A percentile compares a stretch with the other conserved stretches of the same genome.
Conservation (phyloP, 2,329 filamentous ascomycete species). For the Davidsoniella virescens region DNA sequence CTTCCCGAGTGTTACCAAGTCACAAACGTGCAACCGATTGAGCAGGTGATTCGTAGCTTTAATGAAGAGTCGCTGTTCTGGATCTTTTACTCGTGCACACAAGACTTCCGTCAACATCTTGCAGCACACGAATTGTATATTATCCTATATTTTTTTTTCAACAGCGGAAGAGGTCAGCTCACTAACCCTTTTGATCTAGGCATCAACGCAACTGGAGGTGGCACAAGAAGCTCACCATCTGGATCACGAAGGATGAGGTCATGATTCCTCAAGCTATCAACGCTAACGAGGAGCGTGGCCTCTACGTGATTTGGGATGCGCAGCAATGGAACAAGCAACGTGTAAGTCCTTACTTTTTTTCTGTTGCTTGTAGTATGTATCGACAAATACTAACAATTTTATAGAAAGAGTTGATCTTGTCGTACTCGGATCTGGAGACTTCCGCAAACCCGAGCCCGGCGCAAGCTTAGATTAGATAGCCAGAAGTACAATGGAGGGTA, state of each 20-base stretch:
- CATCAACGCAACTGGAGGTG: conserved; percentile 51
- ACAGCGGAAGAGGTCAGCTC: neutral
- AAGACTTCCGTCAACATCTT: conserved; percentile 45
- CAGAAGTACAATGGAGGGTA: too few species aligned
- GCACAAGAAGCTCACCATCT: conserved; percentile 50
- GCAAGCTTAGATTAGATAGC: neutral
- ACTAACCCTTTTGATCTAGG: conserved; percentile 21
- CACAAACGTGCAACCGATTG: conserved; percentile 47
- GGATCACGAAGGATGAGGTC: conserved; percentile 51
- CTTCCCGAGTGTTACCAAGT: conserved; percentile 52
- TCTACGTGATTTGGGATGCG: conserved; percentile 50
- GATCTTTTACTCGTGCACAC: conserved; percentile 53
- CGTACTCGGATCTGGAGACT: conserved; percentile 46
- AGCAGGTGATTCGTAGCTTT: conserved; percentile 49
- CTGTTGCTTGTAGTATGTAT: neutral
- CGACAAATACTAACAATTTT: conserved; percentile 4
- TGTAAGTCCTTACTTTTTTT: conserved; percentile 26
- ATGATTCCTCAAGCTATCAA: conserved; percentile 46
- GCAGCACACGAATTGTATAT: conserved; percentile 47
- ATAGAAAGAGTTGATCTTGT: conserved; percentile 43
- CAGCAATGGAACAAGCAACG: conserved; percentile 46
- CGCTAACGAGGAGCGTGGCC: conserved; percentile 44
- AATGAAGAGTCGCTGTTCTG: conserved; percentile 54
- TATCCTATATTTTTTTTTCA: neutral
- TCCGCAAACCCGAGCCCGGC: conserved; percentile 14